Conservation (phyloP, 257 asterid genomes). For the Ocimum tenuiflorum region DNA sequence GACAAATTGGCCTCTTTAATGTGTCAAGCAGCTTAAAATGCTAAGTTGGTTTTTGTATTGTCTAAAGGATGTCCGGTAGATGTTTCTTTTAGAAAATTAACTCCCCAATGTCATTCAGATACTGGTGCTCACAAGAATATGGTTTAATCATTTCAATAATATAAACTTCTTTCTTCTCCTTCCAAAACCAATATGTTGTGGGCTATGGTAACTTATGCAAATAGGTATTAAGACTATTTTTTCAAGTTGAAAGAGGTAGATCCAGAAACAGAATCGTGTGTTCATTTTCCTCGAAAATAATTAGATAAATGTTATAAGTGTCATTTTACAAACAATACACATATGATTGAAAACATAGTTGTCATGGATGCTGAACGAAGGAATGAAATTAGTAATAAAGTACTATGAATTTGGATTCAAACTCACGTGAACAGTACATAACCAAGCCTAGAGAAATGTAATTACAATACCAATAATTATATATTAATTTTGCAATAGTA, state of each 20-base stretch:
- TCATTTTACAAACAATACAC: not conserved
- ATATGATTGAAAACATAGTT: not conserved
- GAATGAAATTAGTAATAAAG: not conserved
- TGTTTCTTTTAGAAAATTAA: conserved; percentile 16
- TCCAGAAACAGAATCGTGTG: conserved; percentile 4
- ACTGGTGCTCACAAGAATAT: conserved; percentile 17
- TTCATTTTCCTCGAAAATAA: not conserved
- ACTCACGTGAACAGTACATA: conserved; percentile 29
- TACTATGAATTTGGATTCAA: conserved; percentile 4
- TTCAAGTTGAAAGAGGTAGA: conserved; percentile 4
- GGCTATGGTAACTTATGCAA: not conserved
- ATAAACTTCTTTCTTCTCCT: not conserved
- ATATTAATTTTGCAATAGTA: conserved; percentile 8
- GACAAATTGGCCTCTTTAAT: conserved; percentile 17
- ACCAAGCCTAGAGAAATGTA: conserved; percentile 32
- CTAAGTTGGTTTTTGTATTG: conserved; percentile 7
- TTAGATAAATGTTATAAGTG: not conserved
- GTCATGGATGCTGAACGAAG: not conserved
- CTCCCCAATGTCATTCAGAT: conserved; percentile 10
- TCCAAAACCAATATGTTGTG: too few relatives aligned
- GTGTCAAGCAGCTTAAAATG: conserved; percentile 20
- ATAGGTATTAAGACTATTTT: not conserved
- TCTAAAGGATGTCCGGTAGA: conserved; percentile 2
- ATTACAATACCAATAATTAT: conserved; percentile 19
- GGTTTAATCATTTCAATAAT: not conserved